Conservation (phyloP, 1,139 yeast genomes). For the Yamadazyma aaseri region DNA sequence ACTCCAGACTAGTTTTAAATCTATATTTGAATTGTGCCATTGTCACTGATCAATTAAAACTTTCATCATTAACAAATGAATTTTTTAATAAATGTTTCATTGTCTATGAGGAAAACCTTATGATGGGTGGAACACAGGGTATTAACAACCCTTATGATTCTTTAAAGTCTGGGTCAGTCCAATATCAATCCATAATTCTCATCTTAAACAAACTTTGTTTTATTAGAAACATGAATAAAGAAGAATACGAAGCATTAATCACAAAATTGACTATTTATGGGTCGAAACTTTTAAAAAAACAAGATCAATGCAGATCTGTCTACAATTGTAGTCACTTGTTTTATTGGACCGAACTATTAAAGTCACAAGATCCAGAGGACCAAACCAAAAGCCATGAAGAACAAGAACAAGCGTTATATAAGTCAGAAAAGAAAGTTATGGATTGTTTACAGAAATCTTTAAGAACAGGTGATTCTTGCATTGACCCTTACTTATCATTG, state of each 20-base stretch:
- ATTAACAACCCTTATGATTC: slow-evolving; percentile 35
- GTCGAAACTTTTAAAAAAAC: slow-evolving; percentile 82
- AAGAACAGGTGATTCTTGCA: slow-evolving; percentile 88
- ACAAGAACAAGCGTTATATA: slow-evolving; percentile 17
- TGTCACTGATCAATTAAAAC: slow-evolving; percentile 72
- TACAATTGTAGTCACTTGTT: slow-evolving; percentile 87
- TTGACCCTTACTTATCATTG: slow-evolving; percentile 77
- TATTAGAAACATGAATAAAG: slow-evolving; percentile 55
- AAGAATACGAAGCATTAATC: slow-evolving; percentile 75
- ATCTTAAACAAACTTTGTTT: slow-evolving; percentile 64
- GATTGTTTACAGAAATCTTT: slow-evolving; percentile 63
- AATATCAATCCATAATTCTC: slow-evolving; percentile 39
- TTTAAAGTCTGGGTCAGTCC: slow-evolving; percentile 36
- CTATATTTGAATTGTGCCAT: slow-evolving; percentile 57
- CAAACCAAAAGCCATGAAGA: neutral
- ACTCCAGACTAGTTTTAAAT: slow-evolving; percentile 50
- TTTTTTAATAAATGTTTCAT: slow-evolving; percentile 86
- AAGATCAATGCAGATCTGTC: slow-evolving; percentile 92
- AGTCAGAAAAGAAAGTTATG: slow-evolving; percentile 44
- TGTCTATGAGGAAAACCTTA: slow-evolving; percentile 75
- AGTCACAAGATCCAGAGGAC: slow-evolving; percentile 28
- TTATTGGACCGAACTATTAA: slow-evolving; percentile 75
- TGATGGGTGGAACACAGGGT: slow-evolving; percentile 16
- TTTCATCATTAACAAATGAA: slow-evolving; percentile 68
- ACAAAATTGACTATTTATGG: slow-evolving; percentile 87